phyloP scores from a whole-genome alignment of 1,284 basidiomycete genomes.

The Sanghuangporus weigelae region DNA sequence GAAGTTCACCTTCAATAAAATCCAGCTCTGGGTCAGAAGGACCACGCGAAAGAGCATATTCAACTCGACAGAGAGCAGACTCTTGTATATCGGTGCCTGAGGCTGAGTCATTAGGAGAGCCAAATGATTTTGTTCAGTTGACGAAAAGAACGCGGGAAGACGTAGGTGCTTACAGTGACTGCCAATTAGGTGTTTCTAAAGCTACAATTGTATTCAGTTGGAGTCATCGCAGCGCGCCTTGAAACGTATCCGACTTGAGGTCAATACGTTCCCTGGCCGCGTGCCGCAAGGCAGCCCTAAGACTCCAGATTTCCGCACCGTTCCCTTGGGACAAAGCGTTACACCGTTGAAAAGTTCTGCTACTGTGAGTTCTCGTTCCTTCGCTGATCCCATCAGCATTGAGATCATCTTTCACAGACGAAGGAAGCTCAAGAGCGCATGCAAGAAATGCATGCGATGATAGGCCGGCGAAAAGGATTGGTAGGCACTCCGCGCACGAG shows the following conservation, averaged over 20 bases:
- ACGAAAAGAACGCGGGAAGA: conserved; percentile 60
- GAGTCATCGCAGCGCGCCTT: conserved; percentile 59
- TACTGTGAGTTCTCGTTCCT: conserved; percentile 30
- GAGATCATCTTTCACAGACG: conserved; percentile 37
- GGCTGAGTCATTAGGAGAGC: not conserved
- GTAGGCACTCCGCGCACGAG: conserved; percentile 42
- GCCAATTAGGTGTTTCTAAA: not conserved
- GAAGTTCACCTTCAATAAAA: conserved; percentile 43
- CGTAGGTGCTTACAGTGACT: conserved; percentile 37
- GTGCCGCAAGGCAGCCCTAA: not conserved
- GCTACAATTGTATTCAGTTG: conserved; percentile 37
- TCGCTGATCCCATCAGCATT: not conserved
- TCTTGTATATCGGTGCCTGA: not conserved
- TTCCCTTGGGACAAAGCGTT: conserved; percentile 29
- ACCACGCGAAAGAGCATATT: not conserved
- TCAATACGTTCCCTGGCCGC: conserved; percentile 24
- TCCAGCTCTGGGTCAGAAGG: not conserved
- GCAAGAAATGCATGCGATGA: conserved; percentile 73
- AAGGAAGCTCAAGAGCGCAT: conserved; percentile 67
- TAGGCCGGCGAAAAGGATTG: conserved; percentile 47
- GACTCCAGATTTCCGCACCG: conserved; percentile 26
- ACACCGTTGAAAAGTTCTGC: conserved; percentile 26
- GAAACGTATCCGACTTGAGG: conserved; percentile 65
- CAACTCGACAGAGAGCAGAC: conserved; percentile 1
- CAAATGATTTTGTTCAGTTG: conserved; percentile 37